Evolutionary conservation across 2,329 filamentous ascomycete genomes (phyloP), one percentile per base, ranked within the genome.

Genomic region (Phyllosticta citriasiana): DNA sequence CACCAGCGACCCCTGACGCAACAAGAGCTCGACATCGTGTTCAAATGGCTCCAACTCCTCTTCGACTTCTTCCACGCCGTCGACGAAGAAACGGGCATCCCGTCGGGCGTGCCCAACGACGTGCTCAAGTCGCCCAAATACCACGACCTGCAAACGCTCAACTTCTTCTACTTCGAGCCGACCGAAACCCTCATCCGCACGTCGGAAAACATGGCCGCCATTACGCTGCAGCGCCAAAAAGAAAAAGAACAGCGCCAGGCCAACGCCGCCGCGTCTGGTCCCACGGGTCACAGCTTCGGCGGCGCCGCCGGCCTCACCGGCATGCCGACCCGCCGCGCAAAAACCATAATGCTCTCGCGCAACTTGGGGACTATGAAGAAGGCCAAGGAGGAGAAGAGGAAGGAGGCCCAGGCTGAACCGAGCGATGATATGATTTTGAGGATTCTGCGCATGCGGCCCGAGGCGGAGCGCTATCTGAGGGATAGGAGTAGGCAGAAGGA

Each of bases 361-460:
- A 99, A 97, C 72, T 77, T 99, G 59, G 94, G 94, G 54, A 97
- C 94, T 7, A 97, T 99, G 91, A 88, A 86, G 67, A 90, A 93
- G 71, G 91, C 89, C 51, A 97, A 97, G 75, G 91, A 96, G 73
- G 93, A 96, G 75, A 97, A 96, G 78, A 83, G 94, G 65, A 91
- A 92, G 68, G 93, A 97, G 72, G 91, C 91, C 1, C 94, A 99
- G 72, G 93, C 94, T 1, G 94, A 97, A 72, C 93, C 94, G 1
- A 96, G 88, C 72, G 94, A 99, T 73, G 94, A 99, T 72, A 97
- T 97, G 89, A 97, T 99, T 66, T 75, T 99, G 68, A 83, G 94
- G 22, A 99, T 99, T 66, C 76, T 99, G 66, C 83, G 94, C 57
- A 99, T 99, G 94, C 82, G 94, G 55, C 91, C 91, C 2, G 94